Percentiles rank a stretch among this genome's conserved stretches.
Evolutionary conservation across 2,329 filamentous ascomycete genomes (phyloP).

Genomic region (Claviceps digitariae): DNA sequence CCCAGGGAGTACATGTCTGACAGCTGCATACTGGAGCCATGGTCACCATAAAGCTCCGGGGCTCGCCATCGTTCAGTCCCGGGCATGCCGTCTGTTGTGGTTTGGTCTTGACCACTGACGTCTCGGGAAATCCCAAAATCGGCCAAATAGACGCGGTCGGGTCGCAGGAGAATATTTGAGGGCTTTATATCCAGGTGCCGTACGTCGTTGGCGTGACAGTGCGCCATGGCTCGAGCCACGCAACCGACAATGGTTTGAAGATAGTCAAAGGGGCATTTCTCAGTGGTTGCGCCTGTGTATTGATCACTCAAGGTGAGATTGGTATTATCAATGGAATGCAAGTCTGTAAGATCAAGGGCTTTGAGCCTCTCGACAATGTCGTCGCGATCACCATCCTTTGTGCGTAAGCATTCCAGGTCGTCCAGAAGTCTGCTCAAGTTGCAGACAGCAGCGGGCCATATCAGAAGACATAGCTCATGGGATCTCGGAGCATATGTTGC

Average conservation of each 20-base stretch:
- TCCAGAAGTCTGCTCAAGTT: constrained; percentile 28
- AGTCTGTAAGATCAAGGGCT: constrained; percentile 24
- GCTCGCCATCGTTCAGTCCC: constrained; percentile 32
- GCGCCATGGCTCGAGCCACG: constrained; percentile 27
- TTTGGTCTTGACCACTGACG: constrained; percentile 30
- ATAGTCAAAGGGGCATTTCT: constrained; percentile 26
- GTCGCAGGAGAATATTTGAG: constrained; percentile 31
- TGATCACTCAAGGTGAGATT: constrained; percentile 10
- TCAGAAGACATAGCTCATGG: constrained; percentile 29
- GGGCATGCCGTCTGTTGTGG: constrained; percentile 26
- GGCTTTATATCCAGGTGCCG: constrained; percentile 36
- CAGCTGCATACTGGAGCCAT: constrained; percentile 29
- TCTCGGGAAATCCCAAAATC: constrained; percentile 37
- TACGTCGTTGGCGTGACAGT: constrained; percentile 28
- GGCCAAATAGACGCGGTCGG: constrained; percentile 31
- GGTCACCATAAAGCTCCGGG: constrained; percentile 26
- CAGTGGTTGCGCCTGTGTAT: constrained; percentile 8
- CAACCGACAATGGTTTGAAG: constrained; percentile 30
- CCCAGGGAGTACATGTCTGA: constrained; percentile 36
- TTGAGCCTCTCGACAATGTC: constrained; percentile 25
- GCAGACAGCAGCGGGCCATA: constrained; percentile 34
- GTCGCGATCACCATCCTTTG: constrained; percentile 24
- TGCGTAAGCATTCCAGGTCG: constrained; percentile 28
- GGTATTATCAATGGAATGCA: constrained; percentile 19
- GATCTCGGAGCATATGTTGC: constrained; percentile 30